These are phyloP conservation scores for Botrytis byssoidea DNA, from an alignment of 2,329 filamentous ascomycete species.

Conservation along the genomic window DNA sequence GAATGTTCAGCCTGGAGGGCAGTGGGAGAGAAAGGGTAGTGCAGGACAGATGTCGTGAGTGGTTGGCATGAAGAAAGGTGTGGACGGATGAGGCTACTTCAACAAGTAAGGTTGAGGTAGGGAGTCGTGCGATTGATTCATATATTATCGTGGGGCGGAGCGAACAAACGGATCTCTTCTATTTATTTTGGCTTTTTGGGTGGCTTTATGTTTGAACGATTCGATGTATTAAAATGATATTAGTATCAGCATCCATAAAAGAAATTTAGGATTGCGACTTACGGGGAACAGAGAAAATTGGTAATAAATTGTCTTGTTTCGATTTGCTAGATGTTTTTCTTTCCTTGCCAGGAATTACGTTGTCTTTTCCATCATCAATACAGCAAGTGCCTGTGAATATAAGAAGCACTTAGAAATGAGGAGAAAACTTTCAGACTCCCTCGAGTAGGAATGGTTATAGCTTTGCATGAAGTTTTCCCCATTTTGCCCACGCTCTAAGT, in stretches of 20 bases:
- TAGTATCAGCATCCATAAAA: not conserved
- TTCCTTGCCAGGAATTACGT: too few species aligned
- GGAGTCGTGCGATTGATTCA: not conserved
- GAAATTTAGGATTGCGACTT: not conserved
- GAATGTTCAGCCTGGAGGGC: conserved; percentile 35
- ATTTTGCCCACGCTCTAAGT: not conserved
- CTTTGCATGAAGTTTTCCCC: not conserved
- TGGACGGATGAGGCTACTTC: not conserved
- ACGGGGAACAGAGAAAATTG: not conserved
- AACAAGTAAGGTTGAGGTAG: not conserved
- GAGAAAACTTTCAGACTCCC: too few species aligned
- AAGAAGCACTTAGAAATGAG: not conserved
- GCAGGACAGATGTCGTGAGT: conserved; percentile 34
- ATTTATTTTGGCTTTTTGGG: not conserved
- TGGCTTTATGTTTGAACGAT: not conserved
- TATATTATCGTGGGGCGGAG: not conserved
- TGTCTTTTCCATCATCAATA: not conserved
- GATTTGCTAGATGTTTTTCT: too few species aligned
- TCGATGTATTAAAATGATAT: not conserved
- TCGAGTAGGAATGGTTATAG: too few species aligned
- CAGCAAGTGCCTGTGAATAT: not conserved
- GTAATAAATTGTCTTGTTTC: not conserved
- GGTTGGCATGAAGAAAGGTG: not conserved
- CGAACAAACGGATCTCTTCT: not conserved
- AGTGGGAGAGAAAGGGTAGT: conserved; percentile 37